Base-by-base conservation (phyloP, 345 rosid species). In the Aegle marmelos region DNA sequence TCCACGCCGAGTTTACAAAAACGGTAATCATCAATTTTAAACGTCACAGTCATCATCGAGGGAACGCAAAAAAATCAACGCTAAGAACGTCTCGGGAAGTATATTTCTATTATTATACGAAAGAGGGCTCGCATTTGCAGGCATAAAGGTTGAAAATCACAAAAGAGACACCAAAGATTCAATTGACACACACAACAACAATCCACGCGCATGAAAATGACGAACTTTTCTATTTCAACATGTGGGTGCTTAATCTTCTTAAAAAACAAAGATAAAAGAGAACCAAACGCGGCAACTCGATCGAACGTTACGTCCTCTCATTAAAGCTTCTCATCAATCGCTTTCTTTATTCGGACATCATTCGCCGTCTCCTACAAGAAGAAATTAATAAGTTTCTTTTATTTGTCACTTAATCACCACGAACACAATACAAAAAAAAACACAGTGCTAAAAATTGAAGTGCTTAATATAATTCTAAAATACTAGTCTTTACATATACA, bases 321-420 rank as follows among this genome's bases (percentile, higher is more conserved):
- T 2, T 37, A 25, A 4, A 37, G n/a, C 19, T 30, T 27, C 27
- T 13, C 17, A 45, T 39, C 59, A 6, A 6, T 30, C 33, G 9
- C 36, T 68, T 72, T 65, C 73, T 64, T 81, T 64, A 64, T 76
- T 64, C 6, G n/a, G 16, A 76, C 27, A 19, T 54, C 30, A 24
- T 22, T 50, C 71, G 14, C 11, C 33, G 13, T 66, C 54, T 13
- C 80, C 81, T 81, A 78, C 60, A 60, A 57, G 6, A 68, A 50
- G 1, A 45, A n/a, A 11, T 63, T 16, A 30, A 61, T 34, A 10
- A 63, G 14, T 50, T 14, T 48, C 13, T 68, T 14, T 14, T 54
- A 33, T 11, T 34, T 9, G 30, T 56, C 25, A 7, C 3, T 7
- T 19, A 4, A 7, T 34, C 22, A 50, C 36, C 30, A 4, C 5